These are phyloP conservation scores for Apiospora malaysiana DNA, from an alignment of 2,329 filamentous ascomycete genomes.

Conservation along the genomic window DNA sequence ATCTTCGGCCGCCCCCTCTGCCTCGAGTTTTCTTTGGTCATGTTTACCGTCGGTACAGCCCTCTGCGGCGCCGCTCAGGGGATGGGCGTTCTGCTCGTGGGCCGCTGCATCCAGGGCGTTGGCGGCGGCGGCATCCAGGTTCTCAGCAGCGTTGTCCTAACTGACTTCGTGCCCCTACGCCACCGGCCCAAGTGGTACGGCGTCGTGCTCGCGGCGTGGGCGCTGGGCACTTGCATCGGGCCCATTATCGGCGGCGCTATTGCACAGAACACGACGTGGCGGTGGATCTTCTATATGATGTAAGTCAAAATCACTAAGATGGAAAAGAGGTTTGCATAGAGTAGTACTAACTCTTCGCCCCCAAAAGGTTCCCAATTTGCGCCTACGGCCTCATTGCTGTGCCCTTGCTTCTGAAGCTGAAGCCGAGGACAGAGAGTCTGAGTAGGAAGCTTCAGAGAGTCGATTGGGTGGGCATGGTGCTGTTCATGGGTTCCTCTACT, in stretches of 20 bases:
- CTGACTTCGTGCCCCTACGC: constrained; percentile 47
- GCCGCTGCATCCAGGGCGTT: constrained; percentile 43
- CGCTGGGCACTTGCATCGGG: constrained; percentile 47
- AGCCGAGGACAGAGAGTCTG: constrained; percentile 37
- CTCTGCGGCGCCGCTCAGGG: constrained; percentile 40
- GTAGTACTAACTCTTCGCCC: too few species aligned
- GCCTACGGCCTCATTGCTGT: constrained; percentile 43
- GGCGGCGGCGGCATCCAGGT: constrained; percentile 46
- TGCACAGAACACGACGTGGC: constrained; percentile 45
- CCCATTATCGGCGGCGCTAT: constrained; percentile 45
- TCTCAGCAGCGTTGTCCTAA: constrained; percentile 43
- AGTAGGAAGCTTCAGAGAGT: constrained; percentile 41
- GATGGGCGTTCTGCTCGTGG: constrained; percentile 40
- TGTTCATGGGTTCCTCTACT: constrained; percentile 48
- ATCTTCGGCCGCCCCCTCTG: constrained; percentile 41
- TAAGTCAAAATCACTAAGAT: too few species aligned
- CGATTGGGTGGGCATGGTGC: constrained; percentile 49
- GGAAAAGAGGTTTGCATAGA: too few species aligned
- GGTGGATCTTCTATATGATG: constrained; percentile 55
- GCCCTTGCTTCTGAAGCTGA: constrained; percentile 46
- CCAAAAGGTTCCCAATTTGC: constrained; percentile 49
- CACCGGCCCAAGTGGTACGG: constrained; percentile 45
- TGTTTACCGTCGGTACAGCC: constrained; percentile 49
- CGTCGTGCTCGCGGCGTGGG: constrained; percentile 43
- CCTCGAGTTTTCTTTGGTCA: constrained; percentile 35